A percentile compares a stretch with the other conserved stretches of the same genome.
Evolutionary conservation across 176 grass and related monocot genomes (phyloP).

Genomic region (Rhynchospora tenuis): DNA sequence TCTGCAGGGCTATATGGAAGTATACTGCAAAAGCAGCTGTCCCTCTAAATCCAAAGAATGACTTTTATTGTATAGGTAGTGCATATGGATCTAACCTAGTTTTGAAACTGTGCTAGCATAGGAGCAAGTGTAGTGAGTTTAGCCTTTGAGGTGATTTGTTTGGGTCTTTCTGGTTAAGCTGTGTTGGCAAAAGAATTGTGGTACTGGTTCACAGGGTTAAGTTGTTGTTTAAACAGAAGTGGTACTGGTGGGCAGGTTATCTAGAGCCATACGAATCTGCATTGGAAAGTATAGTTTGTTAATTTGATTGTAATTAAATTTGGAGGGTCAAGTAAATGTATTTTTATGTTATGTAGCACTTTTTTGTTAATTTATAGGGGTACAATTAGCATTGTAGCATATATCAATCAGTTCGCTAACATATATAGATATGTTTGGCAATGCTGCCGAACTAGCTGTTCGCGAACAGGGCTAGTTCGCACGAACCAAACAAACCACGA

Average conservation of each 20-base stretch:
- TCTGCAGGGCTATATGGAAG: constrained; percentile 32
- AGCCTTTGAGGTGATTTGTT: neutral
- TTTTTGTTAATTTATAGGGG: neutral
- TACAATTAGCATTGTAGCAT: neutral
- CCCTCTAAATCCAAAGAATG: neutral
- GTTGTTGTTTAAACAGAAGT: neutral
- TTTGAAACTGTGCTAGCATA: neutral
- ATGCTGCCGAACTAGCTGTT: too few relatives aligned
- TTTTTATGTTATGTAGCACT: neutral
- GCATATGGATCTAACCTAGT: constrained; percentile 21
- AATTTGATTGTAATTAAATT: neutral
- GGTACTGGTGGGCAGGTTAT: neutral
- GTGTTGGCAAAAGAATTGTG: too few relatives aligned
- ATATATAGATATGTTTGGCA: neutral
- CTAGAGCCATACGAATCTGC: neutral
- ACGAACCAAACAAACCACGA: too few relatives aligned
- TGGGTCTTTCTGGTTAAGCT: neutral
- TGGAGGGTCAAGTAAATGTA: neutral
- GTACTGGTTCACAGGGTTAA: neutral
- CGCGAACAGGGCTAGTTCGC: too few relatives aligned
- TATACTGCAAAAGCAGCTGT: neutral
- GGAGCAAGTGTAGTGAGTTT: neutral
- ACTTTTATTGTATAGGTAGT: constrained; percentile 27
- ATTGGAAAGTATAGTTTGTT: neutral
- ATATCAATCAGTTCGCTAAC: neutral